These are phyloP conservation scores for Lactifluus volemus DNA, from an alignment of 768 basidiomycete species.

Conservation along the genomic window DNA sequence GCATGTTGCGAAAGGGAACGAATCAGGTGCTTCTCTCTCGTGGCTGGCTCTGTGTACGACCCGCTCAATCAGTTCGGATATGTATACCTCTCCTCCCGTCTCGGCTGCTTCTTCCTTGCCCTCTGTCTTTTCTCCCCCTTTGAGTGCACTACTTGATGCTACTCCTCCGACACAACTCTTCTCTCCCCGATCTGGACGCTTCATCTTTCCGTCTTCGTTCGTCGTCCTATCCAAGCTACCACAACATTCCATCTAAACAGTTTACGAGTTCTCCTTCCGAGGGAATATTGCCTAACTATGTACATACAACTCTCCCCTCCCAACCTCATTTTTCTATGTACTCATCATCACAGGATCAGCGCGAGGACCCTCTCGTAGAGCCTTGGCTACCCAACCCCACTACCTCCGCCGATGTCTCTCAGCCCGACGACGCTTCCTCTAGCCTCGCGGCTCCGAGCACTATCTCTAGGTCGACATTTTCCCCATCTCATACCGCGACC, in stretches of 20 bases:
- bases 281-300: conserved; percentile 14
- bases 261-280: conserved; percentile 12
- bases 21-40: conserved; percentile 21
- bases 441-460: neutral
- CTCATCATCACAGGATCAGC: conserved; percentile 17
- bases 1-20: conserved; percentile 14
- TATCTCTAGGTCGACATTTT: neutral
- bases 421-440: neutral
- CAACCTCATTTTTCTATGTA: conserved; percentile 10
- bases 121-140: conserved; percentile 18
- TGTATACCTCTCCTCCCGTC: conserved; percentile 18
- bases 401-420: conserved; percentile 7
- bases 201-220: conserved; percentile 12
- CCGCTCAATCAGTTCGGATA: conserved; percentile 11
- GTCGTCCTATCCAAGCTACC: conserved; percentile 17
- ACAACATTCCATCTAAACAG: conserved; percentile 18
- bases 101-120: conserved; percentile 19
- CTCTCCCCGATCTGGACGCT: conserved; percentile 17
- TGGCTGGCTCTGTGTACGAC: conserved; percentile 11
- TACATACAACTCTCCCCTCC: conserved; percentile 11
- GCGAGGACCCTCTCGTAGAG: conserved; percentile 8
- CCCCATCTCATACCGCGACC: neutral
- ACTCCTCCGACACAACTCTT: conserved; percentile 15
- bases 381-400: conserved; percentile 4
- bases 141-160: conserved; percentile 15